These are phyloP conservation scores for Puccinia triticina DNA, from an alignment of 1,284 basidiomycete genomes.

Conservation along the genomic window DNA sequence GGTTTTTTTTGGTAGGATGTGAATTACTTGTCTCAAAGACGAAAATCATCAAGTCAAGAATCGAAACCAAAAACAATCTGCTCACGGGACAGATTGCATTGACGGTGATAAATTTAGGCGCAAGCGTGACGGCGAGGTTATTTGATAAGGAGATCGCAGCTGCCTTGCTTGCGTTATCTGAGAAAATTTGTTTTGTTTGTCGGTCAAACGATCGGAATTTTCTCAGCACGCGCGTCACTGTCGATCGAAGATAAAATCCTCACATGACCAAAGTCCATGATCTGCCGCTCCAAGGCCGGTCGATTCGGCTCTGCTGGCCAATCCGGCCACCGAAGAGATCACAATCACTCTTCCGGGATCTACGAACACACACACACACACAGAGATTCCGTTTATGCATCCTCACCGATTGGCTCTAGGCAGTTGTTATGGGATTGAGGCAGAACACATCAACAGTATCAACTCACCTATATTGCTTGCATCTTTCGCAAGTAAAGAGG, in stretches of 20 bases:
- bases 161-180: constrained; percentile 59
- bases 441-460: background rate
- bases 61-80: background rate
- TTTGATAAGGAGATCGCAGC: constrained; percentile 59
- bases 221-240: background rate
- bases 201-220: background rate
- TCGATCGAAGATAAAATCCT: background rate
- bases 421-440: background rate
- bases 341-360: constrained; percentile 59
- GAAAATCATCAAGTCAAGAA: no score
- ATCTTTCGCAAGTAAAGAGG: constrained; percentile 43
- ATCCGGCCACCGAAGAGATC: constrained; percentile 59
- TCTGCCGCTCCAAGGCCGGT: constrained; percentile 57
- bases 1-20: background rate
- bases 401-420: background rate
- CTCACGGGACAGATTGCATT: constrained; percentile 59
- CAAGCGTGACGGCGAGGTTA: constrained; percentile 58
- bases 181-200: background rate
- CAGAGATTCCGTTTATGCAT: no score
- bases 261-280: constrained; percentile 58
- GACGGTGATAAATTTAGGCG: constrained; percentile 58
- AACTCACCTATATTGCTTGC: constrained; percentile 45
- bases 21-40: background rate
- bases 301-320: constrained; percentile 55
- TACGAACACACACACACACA: background rate